A percentile compares a stretch with the other conserved stretches of the same genome.
phyloP scores from a whole-genome alignment of 805 yeast species.

The Candida vaughaniae region DNA sequence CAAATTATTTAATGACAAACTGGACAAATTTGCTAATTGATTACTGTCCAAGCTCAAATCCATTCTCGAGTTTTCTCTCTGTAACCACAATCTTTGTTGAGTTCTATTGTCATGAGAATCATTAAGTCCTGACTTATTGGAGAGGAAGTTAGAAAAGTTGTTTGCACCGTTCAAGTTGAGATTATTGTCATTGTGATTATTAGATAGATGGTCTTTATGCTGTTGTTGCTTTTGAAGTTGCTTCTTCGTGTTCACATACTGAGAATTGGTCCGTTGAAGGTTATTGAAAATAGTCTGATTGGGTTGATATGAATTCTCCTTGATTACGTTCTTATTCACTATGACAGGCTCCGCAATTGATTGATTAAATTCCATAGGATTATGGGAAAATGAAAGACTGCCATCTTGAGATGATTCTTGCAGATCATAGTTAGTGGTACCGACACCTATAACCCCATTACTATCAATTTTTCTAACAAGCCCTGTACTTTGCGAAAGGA shows the following conservation, averaged over 20 bases:
- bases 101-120: conserved; percentile 46
- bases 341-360: conserved; percentile 30
- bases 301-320: conserved; percentile 41
- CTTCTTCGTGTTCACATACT: conserved; percentile 27
- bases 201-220: not conserved
- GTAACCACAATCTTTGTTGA: conserved; percentile 82
- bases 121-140: conserved; percentile 6
- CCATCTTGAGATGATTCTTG: conserved; percentile 1
- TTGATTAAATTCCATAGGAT: conserved; percentile 22
- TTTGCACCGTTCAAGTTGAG: conserved; percentile 22
- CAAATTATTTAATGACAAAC: conserved; percentile 36
- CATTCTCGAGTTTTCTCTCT: conserved; percentile 68
- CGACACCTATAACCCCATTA: conserved; percentile 2
- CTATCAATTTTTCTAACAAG: conserved; percentile 33
- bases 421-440: conserved; percentile 1
- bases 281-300: conserved; percentile 42
- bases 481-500: conserved; percentile 45
- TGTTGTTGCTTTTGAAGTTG: conserved; percentile 17
- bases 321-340: conserved; percentile 30
- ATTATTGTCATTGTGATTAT: not conserved
- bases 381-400: conserved; percentile 31
- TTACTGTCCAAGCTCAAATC: conserved; percentile 46
- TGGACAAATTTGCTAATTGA: conserved; percentile 36
- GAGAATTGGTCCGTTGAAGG: conserved; percentile 38
- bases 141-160: conserved; percentile 31